phyloP scores from a whole-genome alignment of 257 asterid genomes.

The Jacaranda copaia region DNA sequence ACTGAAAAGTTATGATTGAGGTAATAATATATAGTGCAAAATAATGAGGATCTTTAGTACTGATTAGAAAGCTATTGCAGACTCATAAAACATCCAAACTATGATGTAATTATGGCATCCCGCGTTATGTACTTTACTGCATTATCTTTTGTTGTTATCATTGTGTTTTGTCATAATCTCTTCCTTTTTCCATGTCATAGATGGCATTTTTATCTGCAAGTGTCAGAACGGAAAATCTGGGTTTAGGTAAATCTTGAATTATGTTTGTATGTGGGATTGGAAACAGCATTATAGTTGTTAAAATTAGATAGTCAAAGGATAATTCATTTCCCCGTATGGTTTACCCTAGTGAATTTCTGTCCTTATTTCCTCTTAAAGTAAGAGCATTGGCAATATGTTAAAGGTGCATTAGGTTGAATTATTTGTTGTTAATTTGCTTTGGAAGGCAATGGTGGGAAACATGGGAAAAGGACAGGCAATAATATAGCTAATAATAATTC shows the following conservation, averaged over 20 bases:
- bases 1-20: slow-evolving; percentile 10
- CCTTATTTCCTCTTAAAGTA: neutral
- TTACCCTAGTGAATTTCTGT: neutral
- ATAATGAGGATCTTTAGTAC: neutral
- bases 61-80: neutral
- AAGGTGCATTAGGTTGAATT: neutral
- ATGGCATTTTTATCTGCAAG: neutral
- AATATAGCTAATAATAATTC: slow-evolving; percentile 17
- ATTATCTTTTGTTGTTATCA: neutral
- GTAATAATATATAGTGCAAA: neutral
- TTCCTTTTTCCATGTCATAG: neutral
- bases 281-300: too few relatives aligned
- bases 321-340: neutral
- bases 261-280: neutral
- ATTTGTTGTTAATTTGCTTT: slow-evolving; percentile 6
- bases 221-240: neutral
- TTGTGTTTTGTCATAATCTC: neutral
- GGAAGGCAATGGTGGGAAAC: slow-evolving; percentile 33
- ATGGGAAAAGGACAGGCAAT: slow-evolving; percentile 47
- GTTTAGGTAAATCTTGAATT: neutral
- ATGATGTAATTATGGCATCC: neutral
- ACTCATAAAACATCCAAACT: neutral
- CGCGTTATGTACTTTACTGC: neutral
- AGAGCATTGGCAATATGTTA: neutral
- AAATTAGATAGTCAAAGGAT: neutral